Evolutionary conservation across 208 protist species (phyloP), one percentile per base, ranked within the genome.

Genomic region (Leishmania arabica): DNA sequence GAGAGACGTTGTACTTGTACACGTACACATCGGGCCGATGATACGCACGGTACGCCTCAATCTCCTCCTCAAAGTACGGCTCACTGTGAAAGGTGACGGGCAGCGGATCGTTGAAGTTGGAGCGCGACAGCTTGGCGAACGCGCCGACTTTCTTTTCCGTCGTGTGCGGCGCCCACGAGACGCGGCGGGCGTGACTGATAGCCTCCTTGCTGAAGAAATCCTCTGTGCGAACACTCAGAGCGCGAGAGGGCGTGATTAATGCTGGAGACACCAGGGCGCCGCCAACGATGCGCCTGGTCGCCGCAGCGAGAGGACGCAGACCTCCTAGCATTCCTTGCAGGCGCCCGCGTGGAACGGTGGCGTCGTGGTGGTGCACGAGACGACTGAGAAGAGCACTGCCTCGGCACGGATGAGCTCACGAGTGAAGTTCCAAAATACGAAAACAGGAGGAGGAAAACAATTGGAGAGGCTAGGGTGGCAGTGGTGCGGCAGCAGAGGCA

Each of bases 171-270:
- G 95, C 89, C 95, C 95, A 98, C 27, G 89, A 95, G 45, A 98
- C 90, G n/a, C 95, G 92, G n/a, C 95, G 87, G 42, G 93, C 88
- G 80, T 98, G 95, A 74, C 93, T 97, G 34, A 97, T 82, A 1
- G 88, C 95, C 82, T 98, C 95, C 79, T 97, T 95, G 75, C 91
- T 95, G 80, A 98, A 98, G 76, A 96, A 98, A 65, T 98, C 93
- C 76, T 98, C 92, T 31, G 92, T 95, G 45, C 94, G 92, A 27
- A 97, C 94, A 27, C 92, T 90, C 42, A 97, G 90, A 74, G 31
- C 24, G 51, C 87, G 92, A 8, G 53, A 64, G 0, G 62, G 47
- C 27, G 70, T 85, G 72, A 2, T 3, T 27, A 82, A 6, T 31
- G 73, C 73, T 49, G 19, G 45, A 15, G 51, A 7, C 40, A 65